These are phyloP conservation scores for Lycium barbarum DNA, from an alignment of 257 asterid genomes.

Conservation along the genomic window DNA sequence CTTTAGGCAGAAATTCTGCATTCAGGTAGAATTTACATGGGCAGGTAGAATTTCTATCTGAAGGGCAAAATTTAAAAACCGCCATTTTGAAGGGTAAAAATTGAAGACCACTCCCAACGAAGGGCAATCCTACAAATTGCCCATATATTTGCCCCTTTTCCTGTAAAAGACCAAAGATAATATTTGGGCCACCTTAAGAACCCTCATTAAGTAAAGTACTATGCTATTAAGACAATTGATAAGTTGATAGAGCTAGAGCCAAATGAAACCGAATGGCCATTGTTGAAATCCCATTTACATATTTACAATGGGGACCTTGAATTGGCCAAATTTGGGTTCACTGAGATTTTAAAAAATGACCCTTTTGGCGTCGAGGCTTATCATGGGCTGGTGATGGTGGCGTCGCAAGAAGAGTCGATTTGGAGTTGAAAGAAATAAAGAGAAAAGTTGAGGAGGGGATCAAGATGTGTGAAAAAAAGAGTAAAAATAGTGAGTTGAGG, in stretches of 20 bases:
- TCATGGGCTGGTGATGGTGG: slow-evolving; percentile 80
- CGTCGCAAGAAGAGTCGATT: slow-evolving; percentile 58
- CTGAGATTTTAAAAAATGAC: slow-evolving; percentile 60
- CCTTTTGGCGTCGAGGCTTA: slow-evolving; percentile 82
- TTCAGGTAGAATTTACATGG: too few species aligned
- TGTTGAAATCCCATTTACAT: slow-evolving; percentile 36
- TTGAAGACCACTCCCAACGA: too few species aligned
- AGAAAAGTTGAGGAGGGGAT: slow-evolving; percentile 56
- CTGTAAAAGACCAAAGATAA: too few species aligned
- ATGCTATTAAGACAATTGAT: background rate
- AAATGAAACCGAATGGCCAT: background rate
- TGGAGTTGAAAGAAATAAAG: slow-evolving; percentile 54
- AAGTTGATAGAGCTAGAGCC: slow-evolving; percentile 21
- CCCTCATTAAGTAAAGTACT: too few species aligned
- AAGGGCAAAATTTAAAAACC: too few species aligned
- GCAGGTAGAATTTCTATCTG: too few species aligned
- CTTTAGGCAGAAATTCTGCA: too few species aligned
- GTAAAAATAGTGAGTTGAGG: slow-evolving; percentile 57
- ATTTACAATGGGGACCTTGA: slow-evolving; percentile 55
- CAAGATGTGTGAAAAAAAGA: slow-evolving; percentile 60
- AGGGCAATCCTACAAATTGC: too few species aligned
- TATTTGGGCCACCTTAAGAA: too few species aligned
- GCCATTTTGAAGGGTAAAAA: too few species aligned
- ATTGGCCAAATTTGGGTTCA: slow-evolving; percentile 60
- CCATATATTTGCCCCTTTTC: too few species aligned